These are phyloP conservation scores for Tetrastigma voinierianum DNA, from an alignment of 164 flowering plant genomes.

Conservation along the genomic window DNA sequence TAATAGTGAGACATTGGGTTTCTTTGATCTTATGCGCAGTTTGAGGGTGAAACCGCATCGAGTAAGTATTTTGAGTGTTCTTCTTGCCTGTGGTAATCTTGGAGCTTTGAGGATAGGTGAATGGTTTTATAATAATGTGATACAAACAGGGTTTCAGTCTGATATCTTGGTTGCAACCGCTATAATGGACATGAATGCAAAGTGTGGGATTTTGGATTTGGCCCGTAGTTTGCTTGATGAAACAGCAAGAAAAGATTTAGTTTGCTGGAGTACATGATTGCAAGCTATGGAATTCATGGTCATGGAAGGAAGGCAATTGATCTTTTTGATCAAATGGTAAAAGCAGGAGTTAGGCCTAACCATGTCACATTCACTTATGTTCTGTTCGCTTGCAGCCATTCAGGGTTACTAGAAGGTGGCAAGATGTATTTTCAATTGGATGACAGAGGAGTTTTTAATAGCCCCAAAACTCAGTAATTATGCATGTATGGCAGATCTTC, in stretches of 20 bases:
- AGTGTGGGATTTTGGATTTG: slow-evolving; percentile 31
- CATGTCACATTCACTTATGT: slow-evolving; percentile 29
- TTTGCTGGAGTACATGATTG: slow-evolving; percentile 39
- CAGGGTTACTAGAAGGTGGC: slow-evolving; percentile 29
- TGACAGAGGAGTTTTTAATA: slow-evolving; percentile 21
- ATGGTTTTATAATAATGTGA: slow-evolving; percentile 24
- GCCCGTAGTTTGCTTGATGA: slow-evolving; percentile 24
- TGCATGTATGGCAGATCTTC: slow-evolving; percentile 34
- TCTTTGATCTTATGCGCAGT: slow-evolving; percentile 19
- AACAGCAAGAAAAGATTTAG: slow-evolving; percentile 27
- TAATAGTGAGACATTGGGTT: slow-evolving; percentile 16
- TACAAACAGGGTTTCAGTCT: slow-evolving; percentile 22
- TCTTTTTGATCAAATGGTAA: slow-evolving; percentile 23
- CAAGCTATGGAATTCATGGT: slow-evolving; percentile 34
- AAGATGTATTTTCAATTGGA: slow-evolving; percentile 17
- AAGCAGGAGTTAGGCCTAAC: slow-evolving; percentile 24
- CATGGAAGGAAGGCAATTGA: slow-evolving; percentile 20
- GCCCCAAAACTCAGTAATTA: slow-evolving; percentile 22
- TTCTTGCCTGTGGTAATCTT: slow-evolving; percentile 27
- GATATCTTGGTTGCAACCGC: slow-evolving; percentile 29
- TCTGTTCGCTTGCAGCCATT: slow-evolving; percentile 36
- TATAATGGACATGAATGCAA: slow-evolving; percentile 32
- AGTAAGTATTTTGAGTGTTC: slow-evolving; percentile 25
- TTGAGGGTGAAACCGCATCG: slow-evolving; percentile 16
- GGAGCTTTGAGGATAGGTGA: slow-evolving; percentile 26